Percentiles rank a stretch among this genome's conserved stretches.
Evolutionary conservation across 352 stramenopile genomes (phyloP).

Genomic region (Phytophthora melonis): DNA sequence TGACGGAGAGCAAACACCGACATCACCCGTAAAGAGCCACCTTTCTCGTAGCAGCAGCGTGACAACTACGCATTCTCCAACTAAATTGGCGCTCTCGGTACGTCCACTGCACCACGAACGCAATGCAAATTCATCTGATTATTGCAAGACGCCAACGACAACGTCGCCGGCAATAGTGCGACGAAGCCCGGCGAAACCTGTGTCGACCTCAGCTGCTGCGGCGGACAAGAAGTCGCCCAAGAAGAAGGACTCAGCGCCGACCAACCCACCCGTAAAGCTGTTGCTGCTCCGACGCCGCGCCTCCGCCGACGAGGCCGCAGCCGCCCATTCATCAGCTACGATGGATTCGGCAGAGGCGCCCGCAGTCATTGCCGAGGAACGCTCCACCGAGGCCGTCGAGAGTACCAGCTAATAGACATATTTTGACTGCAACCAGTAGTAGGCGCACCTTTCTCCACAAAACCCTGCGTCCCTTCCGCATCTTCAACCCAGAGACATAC

Average conservation of each 20-base stretch:
- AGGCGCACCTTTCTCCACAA: neutral
- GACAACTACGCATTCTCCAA: constrained; percentile 3
- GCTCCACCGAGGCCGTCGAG: neutral
- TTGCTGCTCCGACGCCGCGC: constrained; percentile 59
- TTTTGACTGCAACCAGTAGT: neutral
- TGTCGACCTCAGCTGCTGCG: neutral
- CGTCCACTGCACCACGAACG: neutral
- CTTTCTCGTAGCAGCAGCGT: constrained; percentile 24
- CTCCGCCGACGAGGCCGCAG: constrained; percentile 16
- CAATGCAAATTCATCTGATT: constrained; percentile 17
- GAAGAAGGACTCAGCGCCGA: constrained; percentile 36
- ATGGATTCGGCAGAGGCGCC: neutral
- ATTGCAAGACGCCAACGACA: constrained; percentile 8
- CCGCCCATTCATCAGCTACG: neutral
- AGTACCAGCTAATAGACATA: neutral
- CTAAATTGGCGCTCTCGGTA: constrained; percentile 25
- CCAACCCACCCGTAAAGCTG: constrained; percentile 74
- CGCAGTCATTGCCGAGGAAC: neutral
- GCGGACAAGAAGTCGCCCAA: constrained; percentile 30
- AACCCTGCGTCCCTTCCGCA: neutral
- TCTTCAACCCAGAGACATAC: constrained; percentile 23
- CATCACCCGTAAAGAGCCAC: constrained; percentile 20
- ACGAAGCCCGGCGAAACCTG: constrained; percentile 19
- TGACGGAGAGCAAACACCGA: constrained; percentile 3
- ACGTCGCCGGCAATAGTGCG: constrained; percentile 6